Evolutionary conservation across 208 protist genomes (phyloP), one percentile per base, ranked within the genome.

Genomic region (Leishmania braziliensis): DNA sequence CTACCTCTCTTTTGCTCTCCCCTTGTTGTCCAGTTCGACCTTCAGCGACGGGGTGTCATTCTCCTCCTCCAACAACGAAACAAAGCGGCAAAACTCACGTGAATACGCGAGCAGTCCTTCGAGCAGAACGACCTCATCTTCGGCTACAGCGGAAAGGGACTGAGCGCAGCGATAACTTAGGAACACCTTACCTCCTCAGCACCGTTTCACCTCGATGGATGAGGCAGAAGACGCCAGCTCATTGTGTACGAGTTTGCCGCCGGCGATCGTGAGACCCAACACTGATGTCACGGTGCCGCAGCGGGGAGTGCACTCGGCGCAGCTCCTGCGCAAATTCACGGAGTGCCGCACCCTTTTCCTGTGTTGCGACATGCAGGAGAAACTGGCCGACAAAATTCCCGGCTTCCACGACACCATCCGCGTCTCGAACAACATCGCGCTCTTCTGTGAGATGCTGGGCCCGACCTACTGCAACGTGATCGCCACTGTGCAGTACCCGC

Each of bases 351-450:
- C 93, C 6, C 86, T 88, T 20, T 95, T 96, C 54, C 85, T 96
- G 63, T 95, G 89, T 83, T 96, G 93, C 76, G 93, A 96, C 75
- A 91, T 96, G 56, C 93, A 96, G 78, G 91, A 96, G 48, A 92
- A 88, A 74, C 75, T 94, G 36, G 71, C 66, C 5, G 63, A 66
- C 39, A 81, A 83, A 58, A 90, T 94, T 60, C 70, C 74, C 29
- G 88, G 91, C 71, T 93, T 89, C 48, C 48, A 79, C 16, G 80
- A 89, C 23, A 89, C 89, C 48, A 83, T 95, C 26, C 77, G 87
- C 48, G 80, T 94, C 29, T 86, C 89, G 9, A 94, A 93, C 82
- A 66, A 75, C 18, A 80, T 93, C 75, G 77, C 88, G 0, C 66
- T 75, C 9, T 80, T 92, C n/a, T 85, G 87, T 53, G 85, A 90